phyloP scores from a whole-genome alignment of 2,329 filamentous ascomycete species.

The Zarea fungicola region DNA sequence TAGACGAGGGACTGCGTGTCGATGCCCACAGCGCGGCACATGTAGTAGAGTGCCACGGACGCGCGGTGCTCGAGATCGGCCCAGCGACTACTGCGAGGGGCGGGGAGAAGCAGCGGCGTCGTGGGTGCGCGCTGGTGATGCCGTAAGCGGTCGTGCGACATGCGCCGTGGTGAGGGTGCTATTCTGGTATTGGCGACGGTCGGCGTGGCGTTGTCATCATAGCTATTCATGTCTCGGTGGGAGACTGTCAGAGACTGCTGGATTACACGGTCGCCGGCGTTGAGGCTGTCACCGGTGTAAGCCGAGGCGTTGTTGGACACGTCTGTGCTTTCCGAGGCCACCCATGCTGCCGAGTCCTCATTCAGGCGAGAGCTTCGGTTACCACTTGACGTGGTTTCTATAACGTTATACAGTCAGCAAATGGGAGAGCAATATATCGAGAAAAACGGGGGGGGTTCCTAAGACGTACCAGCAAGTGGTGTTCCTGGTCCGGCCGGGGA shows the following conservation, averaged over 20 bases:
- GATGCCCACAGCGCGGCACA: constrained; percentile 21
- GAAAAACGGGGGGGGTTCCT: too few species aligned
- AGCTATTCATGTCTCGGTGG: constrained; percentile 2
- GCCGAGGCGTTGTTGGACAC: neutral
- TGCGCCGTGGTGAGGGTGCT: neutral
- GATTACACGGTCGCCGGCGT: neutral
- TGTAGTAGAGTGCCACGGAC: constrained; percentile 30
- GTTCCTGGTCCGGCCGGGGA: constrained; percentile 46
- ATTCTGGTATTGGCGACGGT: neutral
- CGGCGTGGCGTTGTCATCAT: neutral
- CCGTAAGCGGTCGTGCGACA: neutral
- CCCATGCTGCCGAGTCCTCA: neutral
- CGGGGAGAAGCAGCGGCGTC: constrained; percentile 46
- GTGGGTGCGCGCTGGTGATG: constrained; percentile 10
- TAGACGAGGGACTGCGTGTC: constrained; percentile 28
- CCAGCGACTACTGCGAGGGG: constrained; percentile 35
- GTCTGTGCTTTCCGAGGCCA: neutral
- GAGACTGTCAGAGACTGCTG: constrained; percentile 9
- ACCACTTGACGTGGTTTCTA: constrained; percentile 12
- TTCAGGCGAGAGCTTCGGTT: constrained; percentile 19
- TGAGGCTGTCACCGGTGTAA: neutral
- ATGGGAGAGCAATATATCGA: too few species aligned
- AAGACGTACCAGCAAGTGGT: constrained; percentile 41
- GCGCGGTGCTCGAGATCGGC: constrained; percentile 30
- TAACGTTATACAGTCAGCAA: neutral